Base-by-base conservation (phyloP, 768 basidiomycete genomes). In the Leccinum uliginosum region DNA sequence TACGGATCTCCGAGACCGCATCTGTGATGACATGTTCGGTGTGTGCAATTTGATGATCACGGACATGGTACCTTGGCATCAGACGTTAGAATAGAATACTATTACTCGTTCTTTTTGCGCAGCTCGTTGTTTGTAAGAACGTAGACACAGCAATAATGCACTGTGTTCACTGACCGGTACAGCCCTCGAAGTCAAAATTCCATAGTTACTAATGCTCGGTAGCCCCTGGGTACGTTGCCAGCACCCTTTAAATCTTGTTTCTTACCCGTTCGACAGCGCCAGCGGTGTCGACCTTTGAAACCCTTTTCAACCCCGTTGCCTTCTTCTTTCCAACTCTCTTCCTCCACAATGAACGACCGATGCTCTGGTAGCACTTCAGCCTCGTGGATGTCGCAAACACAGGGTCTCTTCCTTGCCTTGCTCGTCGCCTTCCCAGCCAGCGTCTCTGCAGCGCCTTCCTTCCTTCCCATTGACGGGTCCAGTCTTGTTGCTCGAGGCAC, bases 391-490 rank as follows among this genome's bases (percentile, higher is more conserved):
- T 29, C 19, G 10, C 56, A 52, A 19, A 10, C 8, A 24, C 48
- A n/a, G 15, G 30, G 32, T 11, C 23, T 11, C 46, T 43, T 38
- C 40, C 35, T 46, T 17, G 19, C 35, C 24, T 17, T 48, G 29
- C 35, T 65, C 40, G 48, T 51, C 19, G 23, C 21, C 9, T 49
- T 49, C 12, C 51, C 53, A 19, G 8, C 40, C 6, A 30, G 47
- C 4, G 50, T 59, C 47, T 59, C 44, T 43, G 65, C 63, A 0
- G 55, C 53, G 4, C 65, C 65, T 45, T 15, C 44, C 19, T 11
- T 43, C n/a, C n/a, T 43, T 43, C 40, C 12, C 11, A 11, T 19
- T 43, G 40, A 43, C 40, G 8, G 35, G 14, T 38, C 15, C 15
- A 19, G 9, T 4, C 1, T 26, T n/a, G n/a, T 8, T 19, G 45